Base-by-base conservation (phyloP, 2,329 filamentous ascomycete species). In the Penicillium sp. region DNA sequence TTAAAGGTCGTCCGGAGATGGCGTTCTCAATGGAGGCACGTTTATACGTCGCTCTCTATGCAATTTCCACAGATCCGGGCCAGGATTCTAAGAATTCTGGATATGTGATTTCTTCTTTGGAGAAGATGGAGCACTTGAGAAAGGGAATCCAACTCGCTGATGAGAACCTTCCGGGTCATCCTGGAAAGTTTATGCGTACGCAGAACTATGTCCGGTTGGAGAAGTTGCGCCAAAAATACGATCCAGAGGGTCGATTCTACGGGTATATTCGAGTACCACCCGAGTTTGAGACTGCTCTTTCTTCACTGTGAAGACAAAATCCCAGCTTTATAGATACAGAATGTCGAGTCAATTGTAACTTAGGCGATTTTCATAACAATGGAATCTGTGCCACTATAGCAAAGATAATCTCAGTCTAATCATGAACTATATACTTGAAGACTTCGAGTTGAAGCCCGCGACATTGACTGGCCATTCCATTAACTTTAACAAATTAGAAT, bases 401-500 rank as follows among this genome's bases (percentile, higher is more conserved):
- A 14, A 11, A 29, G 11, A 4, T 3, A 29, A 3, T 1, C 13
- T 11, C 29, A 4, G 10, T 31, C 29, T 14, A 31, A 31, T 29
- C 13, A 31, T 31, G 29, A 4, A 14, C 5, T 14, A 31, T 31
- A 31, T 31, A 19, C 13, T 6, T 31, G 29, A 31, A 13, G 29
- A 14, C 1, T 31, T 31, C 13, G 27, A 31, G 13, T 1, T 31
- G 45, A 33, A 21, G 16, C 31, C 19, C 19, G 37, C 31, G 9
- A 60, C 52, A 42, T 33, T 16, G 2, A 61, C 50, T 11, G 53
- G 56, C 59, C 59, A 61, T 49, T 26, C 42, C 55, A 58, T 58
- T 43, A 56, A n/a, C 9, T 23, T 14, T 7, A 1, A 23, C 2
- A 61, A 16, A 8, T 45, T 26, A 1, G 11, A 11, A 44, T 52